Evolutionary conservation across 2,329 filamentous ascomycete species (phyloP), one percentile per base, ranked within the genome.

Genomic region (Colletotrichum phormii): DNA sequence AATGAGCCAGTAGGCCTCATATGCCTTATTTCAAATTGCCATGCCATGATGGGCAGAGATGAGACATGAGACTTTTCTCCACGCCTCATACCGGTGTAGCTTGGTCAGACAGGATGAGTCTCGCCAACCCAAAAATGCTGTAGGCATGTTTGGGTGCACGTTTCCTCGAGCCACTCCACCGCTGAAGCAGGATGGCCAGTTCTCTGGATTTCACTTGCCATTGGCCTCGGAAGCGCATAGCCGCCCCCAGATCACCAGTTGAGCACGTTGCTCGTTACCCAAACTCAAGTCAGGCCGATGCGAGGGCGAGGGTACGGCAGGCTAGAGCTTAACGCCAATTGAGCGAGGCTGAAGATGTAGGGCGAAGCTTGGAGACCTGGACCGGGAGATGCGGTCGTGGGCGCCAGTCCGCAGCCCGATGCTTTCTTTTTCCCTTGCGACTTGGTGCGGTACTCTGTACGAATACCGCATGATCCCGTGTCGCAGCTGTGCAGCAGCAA

Each of bases 221-320:
- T 69, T 72, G 66, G 66, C 46, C 53, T 64, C 37, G 29, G 53
- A 72, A 70, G 70, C 70, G 70, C 66, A 68, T 58, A 70, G 66
- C 66, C 60, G 66, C 46, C 66, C 46, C 66, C 60, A 49, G 46
- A 58, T 64, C 42, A 13, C 12, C 53, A 33, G 12, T 11, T 5
- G 12, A 33, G 37, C 33, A 11, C 18, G 13, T 18, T 29, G n/a
- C 46, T 35, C 37, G 59, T 26, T 42, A 12, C 24, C 35, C 33
- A 15, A 60, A 24, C 11, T 33, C 22, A 60, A 15, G 13, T 26
- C 22, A 37, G 33, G 7, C 11, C 8, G 35, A 60, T 33, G 57
- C n/a, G 57, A 64, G 12, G 24, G 26, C 3, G 37, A 18, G 18
- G 46, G 29, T 37, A 31, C 61, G 46, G 61, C 24, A 24, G 18